These are phyloP conservation scores for Phyllosticta capitalensis DNA, from an alignment of 2,329 filamentous ascomycete species.

Conservation along the genomic window DNA sequence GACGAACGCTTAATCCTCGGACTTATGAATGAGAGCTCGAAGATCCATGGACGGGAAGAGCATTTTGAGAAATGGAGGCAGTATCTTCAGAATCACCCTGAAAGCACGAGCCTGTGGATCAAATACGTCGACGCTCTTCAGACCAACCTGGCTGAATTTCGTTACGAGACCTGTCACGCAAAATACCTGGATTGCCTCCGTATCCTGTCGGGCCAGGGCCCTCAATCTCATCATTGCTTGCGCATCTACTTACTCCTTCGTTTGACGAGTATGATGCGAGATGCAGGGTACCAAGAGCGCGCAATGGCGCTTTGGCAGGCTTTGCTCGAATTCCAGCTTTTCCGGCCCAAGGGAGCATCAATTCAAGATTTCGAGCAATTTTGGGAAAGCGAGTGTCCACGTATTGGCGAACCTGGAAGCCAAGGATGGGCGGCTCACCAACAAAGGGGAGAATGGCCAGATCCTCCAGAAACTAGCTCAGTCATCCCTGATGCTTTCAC, in stretches of 20 bases:
- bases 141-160: constrained; percentile 56
- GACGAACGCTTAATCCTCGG: constrained; percentile 51
- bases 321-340: constrained; percentile 61
- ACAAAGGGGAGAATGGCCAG: constrained; percentile 9
- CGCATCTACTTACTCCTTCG: constrained; percentile 62
- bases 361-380: constrained; percentile 54
- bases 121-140: constrained; percentile 63
- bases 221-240: neutral
- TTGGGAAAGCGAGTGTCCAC: constrained; percentile 76
- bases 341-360: constrained; percentile 35
- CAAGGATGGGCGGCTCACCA: constrained; percentile 54
- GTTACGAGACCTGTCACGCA: constrained; percentile 54
- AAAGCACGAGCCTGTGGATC: constrained; percentile 60
- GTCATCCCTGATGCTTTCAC: neutral
- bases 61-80: constrained; percentile 57
- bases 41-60: constrained; percentile 59
- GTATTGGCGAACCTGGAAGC: constrained; percentile 65
- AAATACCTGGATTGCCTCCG: constrained; percentile 51
- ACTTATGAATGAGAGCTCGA: constrained; percentile 64
- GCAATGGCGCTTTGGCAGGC: constrained; percentile 78
- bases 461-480: constrained; percentile 14
- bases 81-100: constrained; percentile 45
- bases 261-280: constrained; percentile 61
- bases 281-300: constrained; percentile 70
- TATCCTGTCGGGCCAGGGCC: constrained; percentile 30